These are phyloP conservation scores for Sonneratia caseolaris DNA, from an alignment of 345 rosid genomes.

Conservation along the genomic window DNA sequence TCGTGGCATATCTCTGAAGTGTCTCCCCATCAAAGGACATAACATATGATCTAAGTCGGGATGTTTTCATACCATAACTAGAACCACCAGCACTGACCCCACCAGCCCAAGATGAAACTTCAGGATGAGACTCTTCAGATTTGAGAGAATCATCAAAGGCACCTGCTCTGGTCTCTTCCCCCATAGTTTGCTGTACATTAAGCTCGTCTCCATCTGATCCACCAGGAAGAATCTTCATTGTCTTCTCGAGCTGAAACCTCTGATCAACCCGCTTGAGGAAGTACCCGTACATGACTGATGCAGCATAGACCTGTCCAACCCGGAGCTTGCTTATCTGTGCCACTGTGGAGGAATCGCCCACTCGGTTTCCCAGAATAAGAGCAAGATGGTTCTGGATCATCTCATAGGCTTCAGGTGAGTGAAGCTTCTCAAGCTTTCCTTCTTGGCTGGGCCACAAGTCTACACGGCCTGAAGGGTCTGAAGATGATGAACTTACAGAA, in stretches of 20 bases:
- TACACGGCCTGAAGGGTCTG: constrained; percentile 49
- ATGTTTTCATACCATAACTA: constrained; percentile 47
- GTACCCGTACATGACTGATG: constrained; percentile 95
- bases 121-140: constrained; percentile 47
- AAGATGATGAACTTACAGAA: constrained; percentile 33
- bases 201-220: constrained; percentile 23
- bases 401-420: constrained; percentile 81
- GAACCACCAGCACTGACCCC: constrained; percentile 49
- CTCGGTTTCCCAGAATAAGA: constrained; percentile 64
- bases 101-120: constrained; percentile 46
- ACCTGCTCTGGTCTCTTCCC: constrained; percentile 22
- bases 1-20: constrained; percentile 83
- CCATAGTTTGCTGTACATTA: constrained; percentile 20
- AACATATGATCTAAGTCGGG: constrained; percentile 65
- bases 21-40: constrained; percentile 93
- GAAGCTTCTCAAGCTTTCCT: constrained; percentile 61
- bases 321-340: constrained; percentile 80
- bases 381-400: constrained; percentile 95
- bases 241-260: constrained; percentile 93
- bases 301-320: constrained; percentile 99
- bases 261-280: constrained; percentile 90
- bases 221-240: constrained; percentile 74
- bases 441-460: constrained; percentile 63
- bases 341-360: constrained; percentile 42
- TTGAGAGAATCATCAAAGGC: constrained; percentile 21